Evolutionary conservation across 371 early-diverging fungal genomes (phyloP).

Genomic region (Mortierella sp.): DNA sequence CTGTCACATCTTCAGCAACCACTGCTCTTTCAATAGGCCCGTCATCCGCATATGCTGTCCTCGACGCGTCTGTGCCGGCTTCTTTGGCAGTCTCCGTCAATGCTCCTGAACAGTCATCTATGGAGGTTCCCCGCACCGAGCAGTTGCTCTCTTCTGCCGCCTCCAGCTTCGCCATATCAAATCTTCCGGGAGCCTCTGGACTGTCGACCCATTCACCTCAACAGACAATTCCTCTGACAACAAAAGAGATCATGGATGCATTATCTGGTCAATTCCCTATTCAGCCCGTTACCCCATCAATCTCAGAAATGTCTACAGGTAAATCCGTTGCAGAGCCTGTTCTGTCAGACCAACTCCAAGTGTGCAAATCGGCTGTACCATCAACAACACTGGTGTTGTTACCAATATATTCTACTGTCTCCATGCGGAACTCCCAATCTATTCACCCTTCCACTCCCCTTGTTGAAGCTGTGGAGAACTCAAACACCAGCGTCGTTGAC

Average conservation of each 20-base stretch:
- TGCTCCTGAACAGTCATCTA: neutral
- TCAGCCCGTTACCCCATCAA: constrained; percentile 18
- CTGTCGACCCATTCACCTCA: neutral
- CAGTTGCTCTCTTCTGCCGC: constrained; percentile 15
- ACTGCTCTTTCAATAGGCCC: neutral
- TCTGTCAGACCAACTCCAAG: neutral
- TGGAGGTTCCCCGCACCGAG: constrained; percentile 6
- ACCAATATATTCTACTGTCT: neutral
- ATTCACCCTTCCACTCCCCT: neutral
- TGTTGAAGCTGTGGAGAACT: neutral
- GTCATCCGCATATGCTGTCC: constrained; percentile 5
- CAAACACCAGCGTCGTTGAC: neutral
- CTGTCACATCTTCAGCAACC: constrained; percentile 11
- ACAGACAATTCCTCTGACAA: constrained; percentile 45
- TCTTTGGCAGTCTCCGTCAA: constrained; percentile 5
- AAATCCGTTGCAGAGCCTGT: neutral
- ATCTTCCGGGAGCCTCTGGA: neutral
- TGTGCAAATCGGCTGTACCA: neutral
- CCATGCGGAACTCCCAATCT: neutral
- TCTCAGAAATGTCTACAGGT: neutral
- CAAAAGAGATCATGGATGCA: constrained; percentile 52
- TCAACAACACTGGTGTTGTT: neutral
- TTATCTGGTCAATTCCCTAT: constrained; percentile 48
- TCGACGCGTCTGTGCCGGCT: constrained; percentile 4
- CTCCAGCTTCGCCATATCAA: neutral